Conservation (phyloP, 2,329 filamentous ascomycete genomes). For the Ophiostoma novo-ulmi region DNA sequence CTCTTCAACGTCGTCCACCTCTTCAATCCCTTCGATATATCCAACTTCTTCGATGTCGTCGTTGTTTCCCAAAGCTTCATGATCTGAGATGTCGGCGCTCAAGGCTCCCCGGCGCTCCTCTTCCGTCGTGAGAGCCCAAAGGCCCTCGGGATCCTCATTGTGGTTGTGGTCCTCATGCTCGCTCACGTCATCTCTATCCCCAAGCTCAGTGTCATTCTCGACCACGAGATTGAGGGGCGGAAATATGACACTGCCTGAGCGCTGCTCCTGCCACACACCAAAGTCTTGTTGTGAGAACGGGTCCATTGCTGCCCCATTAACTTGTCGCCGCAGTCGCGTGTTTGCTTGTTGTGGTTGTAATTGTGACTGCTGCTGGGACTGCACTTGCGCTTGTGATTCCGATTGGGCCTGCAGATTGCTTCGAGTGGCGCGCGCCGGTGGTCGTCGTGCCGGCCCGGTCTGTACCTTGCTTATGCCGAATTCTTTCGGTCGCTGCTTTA, state of each 20-base stretch:
- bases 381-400: background rate
- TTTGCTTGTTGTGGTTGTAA: background rate
- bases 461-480: background rate
- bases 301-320: background rate
- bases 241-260: background rate
- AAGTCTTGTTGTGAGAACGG: background rate
- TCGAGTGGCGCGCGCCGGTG: background rate
- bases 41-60: background rate
- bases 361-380: background rate
- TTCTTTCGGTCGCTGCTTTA: background rate
- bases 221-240: background rate
- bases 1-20: background rate
- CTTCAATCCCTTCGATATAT: background rate
- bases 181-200: background rate
- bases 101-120: background rate
- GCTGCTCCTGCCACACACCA: background rate
- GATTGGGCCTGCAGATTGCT: background rate
- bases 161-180: background rate
- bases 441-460: background rate
- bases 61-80: background rate
- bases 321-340: background rate
- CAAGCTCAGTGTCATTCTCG: background rate
- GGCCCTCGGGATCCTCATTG: background rate
- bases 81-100: background rate
- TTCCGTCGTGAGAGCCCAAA: background rate